These are phyloP conservation scores for Sanguinoderma infundibulare DNA, from an alignment of 1,284 basidiomycete species.

Conservation along the genomic window DNA sequence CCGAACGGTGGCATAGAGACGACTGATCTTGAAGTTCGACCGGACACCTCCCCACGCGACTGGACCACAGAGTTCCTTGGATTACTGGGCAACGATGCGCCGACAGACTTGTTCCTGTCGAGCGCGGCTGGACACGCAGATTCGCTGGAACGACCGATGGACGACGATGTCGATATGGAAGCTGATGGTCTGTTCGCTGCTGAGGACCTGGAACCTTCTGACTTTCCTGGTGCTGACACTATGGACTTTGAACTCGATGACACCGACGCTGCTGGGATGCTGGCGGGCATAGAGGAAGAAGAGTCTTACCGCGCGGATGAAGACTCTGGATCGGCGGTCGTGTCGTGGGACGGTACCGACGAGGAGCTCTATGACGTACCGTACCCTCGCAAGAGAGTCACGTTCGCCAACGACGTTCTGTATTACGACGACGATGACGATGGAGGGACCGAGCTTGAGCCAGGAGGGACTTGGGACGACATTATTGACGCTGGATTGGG, in stretches of 20 bases:
- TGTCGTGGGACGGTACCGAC: not conserved
- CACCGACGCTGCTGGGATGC: not conserved
- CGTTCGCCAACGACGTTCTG: not conserved
- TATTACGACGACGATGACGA: not conserved
- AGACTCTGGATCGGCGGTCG: not conserved
- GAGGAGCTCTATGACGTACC: not conserved
- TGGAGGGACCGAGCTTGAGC: no score
- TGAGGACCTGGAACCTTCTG: not conserved
- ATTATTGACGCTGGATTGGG: constrained; percentile 1
- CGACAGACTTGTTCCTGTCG: not conserved
- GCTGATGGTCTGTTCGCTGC: not conserved
- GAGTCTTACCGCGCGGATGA: not conserved
- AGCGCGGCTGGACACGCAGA: not conserved
- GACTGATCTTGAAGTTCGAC: not conserved
- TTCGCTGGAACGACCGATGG: not conserved
- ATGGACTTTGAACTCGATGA: not conserved
- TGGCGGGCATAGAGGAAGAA: not conserved
- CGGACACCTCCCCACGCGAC: not conserved
- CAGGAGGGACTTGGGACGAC: not conserved
- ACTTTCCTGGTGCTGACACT: not conserved
- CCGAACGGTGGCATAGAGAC: not conserved
- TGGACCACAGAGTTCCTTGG: not conserved
- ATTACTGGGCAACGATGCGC: not conserved
- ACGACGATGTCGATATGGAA: not conserved
- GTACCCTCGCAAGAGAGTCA: not conserved